phyloP scores from a whole-genome alignment of 192 early-diverging fungal species.

The Nowakowskiella sp. region DNA sequence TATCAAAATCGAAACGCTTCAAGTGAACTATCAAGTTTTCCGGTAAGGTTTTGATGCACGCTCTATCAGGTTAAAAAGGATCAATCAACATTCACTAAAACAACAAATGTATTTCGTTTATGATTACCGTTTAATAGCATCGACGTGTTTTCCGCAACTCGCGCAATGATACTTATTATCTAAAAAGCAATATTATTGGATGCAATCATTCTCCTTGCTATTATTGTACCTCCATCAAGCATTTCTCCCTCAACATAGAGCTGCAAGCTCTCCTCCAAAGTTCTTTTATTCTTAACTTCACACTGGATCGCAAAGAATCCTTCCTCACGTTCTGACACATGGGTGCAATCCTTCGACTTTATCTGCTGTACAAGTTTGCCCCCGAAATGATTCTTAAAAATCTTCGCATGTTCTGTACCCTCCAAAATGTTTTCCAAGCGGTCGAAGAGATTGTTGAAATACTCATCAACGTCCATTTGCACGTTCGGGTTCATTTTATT shows the following conservation, averaged over 20 bases:
- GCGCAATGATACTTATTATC: conserved; percentile 47
- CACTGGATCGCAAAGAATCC: conserved; percentile 45
- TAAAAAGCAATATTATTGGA: conserved; percentile 1
- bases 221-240: conserved; percentile 40
- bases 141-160: conserved; percentile 43
- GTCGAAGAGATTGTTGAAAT: conserved; percentile 51
- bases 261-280: conserved; percentile 45
- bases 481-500: conserved; percentile 43
- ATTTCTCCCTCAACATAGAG: conserved; percentile 48
- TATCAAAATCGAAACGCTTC: conserved; percentile 57
- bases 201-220: background rate
- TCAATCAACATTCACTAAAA: conserved; percentile 3
- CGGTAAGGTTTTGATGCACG: conserved; percentile 48
- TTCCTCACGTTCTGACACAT: conserved; percentile 45
- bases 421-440: conserved; percentile 42
- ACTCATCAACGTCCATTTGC: conserved; percentile 57
- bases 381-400: conserved; percentile 47
- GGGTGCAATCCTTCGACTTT: conserved; percentile 46
- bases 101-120: background rate
- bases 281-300: conserved; percentile 50
- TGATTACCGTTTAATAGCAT: conserved; percentile 44
- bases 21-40: conserved; percentile 50
- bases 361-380: conserved; percentile 51
- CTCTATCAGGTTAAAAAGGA: conserved; percentile 10
- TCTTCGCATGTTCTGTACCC: conserved; percentile 31